Evolutionary conservation across 2,329 filamentous ascomycete species (phyloP).

Genomic region (Cladophialophora immunda): DNA sequence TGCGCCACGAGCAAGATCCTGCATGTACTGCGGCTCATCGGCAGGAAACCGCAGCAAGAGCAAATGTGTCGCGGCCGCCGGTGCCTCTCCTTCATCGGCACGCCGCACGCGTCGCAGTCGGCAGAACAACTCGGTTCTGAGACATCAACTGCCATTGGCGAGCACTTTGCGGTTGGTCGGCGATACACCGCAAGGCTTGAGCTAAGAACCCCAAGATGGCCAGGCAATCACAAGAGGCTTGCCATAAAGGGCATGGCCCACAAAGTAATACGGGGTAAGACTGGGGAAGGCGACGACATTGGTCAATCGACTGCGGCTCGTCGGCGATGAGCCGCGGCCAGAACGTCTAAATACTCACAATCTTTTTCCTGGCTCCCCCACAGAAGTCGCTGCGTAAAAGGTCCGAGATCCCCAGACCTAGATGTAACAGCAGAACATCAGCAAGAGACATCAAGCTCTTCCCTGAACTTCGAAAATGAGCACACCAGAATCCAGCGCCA

Average conservation of each 20-base stretch:
- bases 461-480: slow-evolving; percentile 1
- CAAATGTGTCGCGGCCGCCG: neutral
- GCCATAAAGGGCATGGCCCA: neutral
- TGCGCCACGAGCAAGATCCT: neutral
- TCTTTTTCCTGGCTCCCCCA: neutral
- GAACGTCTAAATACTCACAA: neutral
- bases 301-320: slow-evolving; percentile 5
- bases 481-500: neutral
- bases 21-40: neutral
- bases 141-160: neutral
- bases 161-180: slow-evolving; percentile 11
- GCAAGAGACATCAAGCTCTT: neutral
- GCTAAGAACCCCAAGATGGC: neutral
- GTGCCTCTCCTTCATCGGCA: neutral
- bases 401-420: neutral
- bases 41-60: neutral
- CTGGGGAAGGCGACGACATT: neutral
- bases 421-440: neutral
- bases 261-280: neutral
- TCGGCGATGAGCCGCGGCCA: slow-evolving; percentile 6
- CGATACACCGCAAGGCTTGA: neutral
- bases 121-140: slow-evolving; percentile 1
- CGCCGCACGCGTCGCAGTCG: neutral
- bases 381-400: neutral
- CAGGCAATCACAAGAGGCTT: neutral